These are phyloP conservation scores for Colletotrichum scovillei DNA, from an alignment of 2,329 filamentous ascomycete genomes.

Conservation along the genomic window DNA sequence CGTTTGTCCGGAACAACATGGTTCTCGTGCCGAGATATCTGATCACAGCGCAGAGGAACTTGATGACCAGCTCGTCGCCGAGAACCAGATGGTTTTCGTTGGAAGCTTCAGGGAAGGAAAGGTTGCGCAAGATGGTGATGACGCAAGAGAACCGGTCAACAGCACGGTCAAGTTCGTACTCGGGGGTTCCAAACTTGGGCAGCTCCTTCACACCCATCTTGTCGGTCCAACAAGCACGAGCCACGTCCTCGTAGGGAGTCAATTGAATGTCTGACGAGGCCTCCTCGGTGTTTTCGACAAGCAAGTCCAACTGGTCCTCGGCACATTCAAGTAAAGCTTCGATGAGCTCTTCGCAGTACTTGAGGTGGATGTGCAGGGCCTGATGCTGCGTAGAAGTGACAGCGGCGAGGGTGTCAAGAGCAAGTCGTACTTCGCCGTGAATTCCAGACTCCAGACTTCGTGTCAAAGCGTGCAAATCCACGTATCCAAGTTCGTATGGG, in stretches of 20 bases:
- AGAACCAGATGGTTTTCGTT: constrained; percentile 78
- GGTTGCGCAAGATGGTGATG: constrained; percentile 90
- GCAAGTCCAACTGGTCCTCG: constrained; percentile 84
- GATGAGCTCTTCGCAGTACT: constrained; percentile 86
- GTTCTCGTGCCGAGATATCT: constrained; percentile 89
- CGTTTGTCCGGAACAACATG: constrained; percentile 83
- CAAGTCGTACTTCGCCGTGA: constrained; percentile 87
- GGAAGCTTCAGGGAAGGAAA: constrained; percentile 75
- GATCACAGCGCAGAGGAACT: constrained; percentile 85
- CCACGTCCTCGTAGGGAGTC: constrained; percentile 86
- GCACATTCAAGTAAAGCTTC: constrained; percentile 92
- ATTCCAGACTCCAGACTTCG: constrained; percentile 92
- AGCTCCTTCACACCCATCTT: constrained; percentile 78
- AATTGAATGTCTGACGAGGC: constrained; percentile 89
- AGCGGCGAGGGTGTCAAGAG: constrained; percentile 83
- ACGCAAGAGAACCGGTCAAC: constrained; percentile 91
- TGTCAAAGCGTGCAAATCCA: constrained; percentile 90
- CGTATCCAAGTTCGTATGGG: constrained; percentile 82
- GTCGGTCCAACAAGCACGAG: constrained; percentile 82
- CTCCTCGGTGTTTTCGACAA: constrained; percentile 87
- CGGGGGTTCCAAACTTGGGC: constrained; percentile 77
- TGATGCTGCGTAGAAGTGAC: constrained; percentile 72
- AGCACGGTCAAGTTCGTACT: constrained; percentile 86
- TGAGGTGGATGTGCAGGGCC: constrained; percentile 73
- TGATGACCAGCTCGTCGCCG: constrained; percentile 81